Base-by-base conservation (phyloP, 2,329 filamentous ascomycete genomes). In the Ampelomyces quisqualis region DNA sequence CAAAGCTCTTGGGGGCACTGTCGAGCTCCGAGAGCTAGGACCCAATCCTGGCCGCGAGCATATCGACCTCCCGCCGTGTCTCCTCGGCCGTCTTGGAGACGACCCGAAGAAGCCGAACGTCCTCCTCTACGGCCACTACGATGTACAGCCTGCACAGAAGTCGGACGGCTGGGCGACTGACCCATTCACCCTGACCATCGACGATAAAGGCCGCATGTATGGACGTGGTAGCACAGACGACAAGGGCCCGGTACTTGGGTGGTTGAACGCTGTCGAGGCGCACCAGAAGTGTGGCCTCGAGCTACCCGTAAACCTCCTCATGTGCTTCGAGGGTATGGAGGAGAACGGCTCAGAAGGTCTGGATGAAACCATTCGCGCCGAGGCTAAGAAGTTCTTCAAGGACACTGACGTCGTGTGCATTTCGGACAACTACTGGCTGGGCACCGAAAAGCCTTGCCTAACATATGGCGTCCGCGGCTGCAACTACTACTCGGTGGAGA, bases 241-340 rank as follows among this genome's bases (percentile, higher is more conserved):
- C 75, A 98, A 98, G 77, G 93, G 93, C 1, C 93, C 93, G 13
- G 91, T 98, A 18, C 77, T 98, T 40, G 93, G 93, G 58, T 98
- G 93, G 93, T 71, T 98, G 57, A 98, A 98, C 68, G 90, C 90
- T 55, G 97, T 98, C 53, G 90, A 98, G 73, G 90, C 93, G 28
- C 93, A 98, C 76, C 85, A 95, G 72, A 93, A 94, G 77, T 90
- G 90, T 23, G 88, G 88, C 42, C 77, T 97, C 31, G 91, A 96
- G 36, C 89, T 98, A 68, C 93, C 93, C 7, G 93, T 98, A 64
- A 98, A 98, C 75, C 78, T 98, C 54, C 81, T 98, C 52, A 97
- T 96, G 88, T 98, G 93, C 77, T 97, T 98, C 60, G 93, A 98
- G 77, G 93, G 93, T 34, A 98, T 98, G 93, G 93, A 98, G 74